A percentile compares a stretch with the other conserved stretches of the same genome.
Conservation (phyloP, 2,329 filamentous ascomycete genomes). For the Aspergillus viridinutans region DNA sequence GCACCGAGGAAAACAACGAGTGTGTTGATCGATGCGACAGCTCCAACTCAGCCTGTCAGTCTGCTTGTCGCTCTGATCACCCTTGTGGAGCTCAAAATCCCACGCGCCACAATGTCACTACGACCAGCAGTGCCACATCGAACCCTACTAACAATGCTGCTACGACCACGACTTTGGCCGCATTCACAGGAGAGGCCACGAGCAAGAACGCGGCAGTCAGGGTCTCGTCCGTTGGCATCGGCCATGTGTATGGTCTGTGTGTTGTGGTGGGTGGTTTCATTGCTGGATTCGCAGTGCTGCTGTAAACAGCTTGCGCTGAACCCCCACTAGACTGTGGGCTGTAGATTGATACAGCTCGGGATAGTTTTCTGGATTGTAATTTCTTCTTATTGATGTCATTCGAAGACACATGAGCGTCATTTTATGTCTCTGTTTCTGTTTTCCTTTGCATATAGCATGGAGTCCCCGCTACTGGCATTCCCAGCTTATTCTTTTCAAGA, state of each 20-base stretch:
- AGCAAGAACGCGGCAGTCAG: conserved; percentile 31
- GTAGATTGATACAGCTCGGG: background rate
- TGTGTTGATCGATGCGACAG: conserved; percentile 50
- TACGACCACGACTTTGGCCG: conserved; percentile 30
- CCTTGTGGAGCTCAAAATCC: conserved; percentile 61
- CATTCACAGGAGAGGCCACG: conserved; percentile 26
- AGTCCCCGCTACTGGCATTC: background rate
- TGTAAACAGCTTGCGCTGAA: conserved; percentile 33
- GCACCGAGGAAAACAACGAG: conserved; percentile 53
- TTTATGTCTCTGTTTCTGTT: background rate
- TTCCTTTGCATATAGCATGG: background rate
- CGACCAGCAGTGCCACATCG: conserved; percentile 31
- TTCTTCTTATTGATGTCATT: background rate
- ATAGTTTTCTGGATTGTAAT: background rate
- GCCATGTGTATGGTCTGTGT: conserved; percentile 54
- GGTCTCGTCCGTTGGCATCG: conserved; percentile 47
- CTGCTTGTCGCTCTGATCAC: conserved; percentile 50
- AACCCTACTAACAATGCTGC: conserved; percentile 18
- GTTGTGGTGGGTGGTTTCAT: conserved; percentile 53
- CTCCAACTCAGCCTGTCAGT: conserved; percentile 46
- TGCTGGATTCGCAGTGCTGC: conserved; percentile 53
- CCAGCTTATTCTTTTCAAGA: background rate
- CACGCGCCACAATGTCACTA: conserved; percentile 50
- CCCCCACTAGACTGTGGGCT: background rate
- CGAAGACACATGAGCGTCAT: background rate